Evolutionary conservation across 345 rosid species (phyloP).

Genomic region (Cardamine chenopodiifolia): DNA sequence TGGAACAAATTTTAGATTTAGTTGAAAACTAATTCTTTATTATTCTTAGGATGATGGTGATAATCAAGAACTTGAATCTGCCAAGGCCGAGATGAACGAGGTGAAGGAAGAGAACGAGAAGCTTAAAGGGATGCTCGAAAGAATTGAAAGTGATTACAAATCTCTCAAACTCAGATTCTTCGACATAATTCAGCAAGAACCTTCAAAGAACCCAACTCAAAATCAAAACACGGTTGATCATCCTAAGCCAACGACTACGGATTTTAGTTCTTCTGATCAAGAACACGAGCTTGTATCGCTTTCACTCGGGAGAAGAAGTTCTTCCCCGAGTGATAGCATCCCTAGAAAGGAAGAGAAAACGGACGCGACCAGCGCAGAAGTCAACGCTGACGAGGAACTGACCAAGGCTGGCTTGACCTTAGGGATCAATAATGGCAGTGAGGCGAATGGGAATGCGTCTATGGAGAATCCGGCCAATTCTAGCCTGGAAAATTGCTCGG

Average conservation of each 20-base stretch:
- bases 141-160: slow-evolving; percentile 64
- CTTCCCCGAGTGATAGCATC: slow-evolving; percentile 39
- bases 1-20: background rate
- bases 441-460: background rate
- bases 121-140: slow-evolving; percentile 57
- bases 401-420: slow-evolving; percentile 56
- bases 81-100: slow-evolving; percentile 71
- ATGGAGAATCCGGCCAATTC: slow-evolving; percentile 36
- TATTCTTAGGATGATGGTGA: slow-evolving; percentile 43
- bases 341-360: slow-evolving; percentile 46
- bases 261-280: slow-evolving; percentile 36
- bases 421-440: slow-evolving; percentile 44
- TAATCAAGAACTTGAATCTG: slow-evolving; percentile 54
- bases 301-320: slow-evolving; percentile 68
- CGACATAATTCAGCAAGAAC: slow-evolving; percentile 55
- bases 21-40: background rate
- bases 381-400: slow-evolving; percentile 46
- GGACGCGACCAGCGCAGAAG: slow-evolving; percentile 25
- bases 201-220: slow-evolving; percentile 34
- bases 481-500: slow-evolving; percentile 48
- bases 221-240: slow-evolving; percentile 29
- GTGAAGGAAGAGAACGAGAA: slow-evolving; percentile 75
- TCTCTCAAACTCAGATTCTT: slow-evolving; percentile 65
- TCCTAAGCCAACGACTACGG: slow-evolving; percentile 16
- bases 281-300: slow-evolving; percentile 70